phyloP scores from a whole-genome alignment of 495 filamentous ascomycete genomes.

The Cladorrhinum samala region DNA sequence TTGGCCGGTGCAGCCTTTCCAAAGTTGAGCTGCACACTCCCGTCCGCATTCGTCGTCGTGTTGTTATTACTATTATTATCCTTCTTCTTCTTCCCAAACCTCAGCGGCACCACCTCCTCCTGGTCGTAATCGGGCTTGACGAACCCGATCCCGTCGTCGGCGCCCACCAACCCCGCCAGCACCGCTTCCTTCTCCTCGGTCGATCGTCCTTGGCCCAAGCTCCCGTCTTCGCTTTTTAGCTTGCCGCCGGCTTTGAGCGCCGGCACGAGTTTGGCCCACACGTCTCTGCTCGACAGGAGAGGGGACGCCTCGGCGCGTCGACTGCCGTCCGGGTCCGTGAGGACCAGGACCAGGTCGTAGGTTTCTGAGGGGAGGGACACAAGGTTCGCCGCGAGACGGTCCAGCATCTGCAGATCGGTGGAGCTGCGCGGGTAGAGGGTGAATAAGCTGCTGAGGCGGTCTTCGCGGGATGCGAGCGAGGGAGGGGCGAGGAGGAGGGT shows the following conservation, averaged over 20 bases:
- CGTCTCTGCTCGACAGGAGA: constrained; percentile 56
- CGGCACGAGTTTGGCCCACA: constrained; percentile 60
- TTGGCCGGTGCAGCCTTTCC: constrained; percentile 19
- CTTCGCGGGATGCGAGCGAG: constrained; percentile 45
- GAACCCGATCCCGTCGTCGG: constrained; percentile 44
- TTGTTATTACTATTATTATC: too few species aligned
- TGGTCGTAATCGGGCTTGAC: constrained; percentile 64
- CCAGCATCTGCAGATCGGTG: constrained; percentile 96
- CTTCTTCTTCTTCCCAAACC: constrained; percentile 62
- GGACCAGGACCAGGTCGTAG: constrained; percentile 81
- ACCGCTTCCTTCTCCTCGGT: constrained; percentile 63
- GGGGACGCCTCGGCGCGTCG: constrained; percentile 50
- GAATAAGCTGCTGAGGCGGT: constrained; percentile 39
- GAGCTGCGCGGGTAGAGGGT: constrained; percentile 58
- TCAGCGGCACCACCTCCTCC: constrained; percentile 63
- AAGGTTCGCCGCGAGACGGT: constrained; percentile 79
- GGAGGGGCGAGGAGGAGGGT: constrained; percentile 52
- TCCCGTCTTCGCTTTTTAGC: constrained; percentile 62
- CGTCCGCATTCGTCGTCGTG: constrained; percentile 19
- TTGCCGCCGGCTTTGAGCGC: constrained; percentile 66
- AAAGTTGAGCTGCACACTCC: constrained; percentile 12
- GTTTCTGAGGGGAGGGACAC: constrained; percentile 67
- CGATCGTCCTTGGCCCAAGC: constrained; percentile 40
- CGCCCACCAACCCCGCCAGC: constrained; percentile 66
- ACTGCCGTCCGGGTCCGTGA: constrained; percentile 65